Conservation (phyloP, 352 stramenopile genomes). For the Globisporangium takayamanum region DNA sequence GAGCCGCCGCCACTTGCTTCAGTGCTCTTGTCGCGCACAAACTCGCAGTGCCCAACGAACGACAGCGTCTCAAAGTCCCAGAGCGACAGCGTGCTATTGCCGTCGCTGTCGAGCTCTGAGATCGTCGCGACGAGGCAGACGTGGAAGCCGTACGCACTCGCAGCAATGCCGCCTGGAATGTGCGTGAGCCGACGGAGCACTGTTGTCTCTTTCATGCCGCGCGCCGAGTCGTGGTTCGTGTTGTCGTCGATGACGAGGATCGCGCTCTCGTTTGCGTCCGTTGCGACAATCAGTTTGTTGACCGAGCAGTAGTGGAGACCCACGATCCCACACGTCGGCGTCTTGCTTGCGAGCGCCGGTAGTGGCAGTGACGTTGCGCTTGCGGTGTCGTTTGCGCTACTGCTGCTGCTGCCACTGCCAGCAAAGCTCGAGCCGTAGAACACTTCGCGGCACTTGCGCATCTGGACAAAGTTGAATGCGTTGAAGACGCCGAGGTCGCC, state of each 20-base stretch:
- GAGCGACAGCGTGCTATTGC: slow-evolving; percentile 31
- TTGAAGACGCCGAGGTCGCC: slow-evolving; percentile 66
- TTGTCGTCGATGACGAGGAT: slow-evolving; percentile 71
- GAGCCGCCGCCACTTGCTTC: background rate
- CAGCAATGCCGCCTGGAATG: slow-evolving; percentile 38
- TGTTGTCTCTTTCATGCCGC: slow-evolving; percentile 30
- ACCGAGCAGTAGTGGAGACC: slow-evolving; percentile 67
- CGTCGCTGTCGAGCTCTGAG: slow-evolving; percentile 23
- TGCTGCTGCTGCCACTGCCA: background rate
- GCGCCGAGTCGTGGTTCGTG: slow-evolving; percentile 34
- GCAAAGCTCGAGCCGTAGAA: slow-evolving; percentile 17
- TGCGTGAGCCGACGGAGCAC: slow-evolving; percentile 59
- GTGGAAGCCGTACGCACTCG: slow-evolving; percentile 62
- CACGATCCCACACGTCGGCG: slow-evolving; percentile 37
- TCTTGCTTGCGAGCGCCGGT: background rate
- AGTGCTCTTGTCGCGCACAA: slow-evolving; percentile 6
- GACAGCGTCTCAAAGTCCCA: slow-evolving; percentile 79
- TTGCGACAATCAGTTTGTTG: slow-evolving; percentile 64
- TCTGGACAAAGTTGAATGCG: slow-evolving; percentile 65
- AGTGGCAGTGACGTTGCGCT: background rate
- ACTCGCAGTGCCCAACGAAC: slow-evolving; percentile 32
- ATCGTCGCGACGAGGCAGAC: slow-evolving; percentile 61
- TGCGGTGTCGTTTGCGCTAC: background rate
- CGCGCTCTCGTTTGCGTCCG: slow-evolving; percentile 32
- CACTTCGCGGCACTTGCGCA: slow-evolving; percentile 52